A percentile compares a stretch with the other conserved stretches of the same genome.
Conservation (phyloP, 192 early-diverging fungal genomes). For the Chytriomyces sp. region DNA sequence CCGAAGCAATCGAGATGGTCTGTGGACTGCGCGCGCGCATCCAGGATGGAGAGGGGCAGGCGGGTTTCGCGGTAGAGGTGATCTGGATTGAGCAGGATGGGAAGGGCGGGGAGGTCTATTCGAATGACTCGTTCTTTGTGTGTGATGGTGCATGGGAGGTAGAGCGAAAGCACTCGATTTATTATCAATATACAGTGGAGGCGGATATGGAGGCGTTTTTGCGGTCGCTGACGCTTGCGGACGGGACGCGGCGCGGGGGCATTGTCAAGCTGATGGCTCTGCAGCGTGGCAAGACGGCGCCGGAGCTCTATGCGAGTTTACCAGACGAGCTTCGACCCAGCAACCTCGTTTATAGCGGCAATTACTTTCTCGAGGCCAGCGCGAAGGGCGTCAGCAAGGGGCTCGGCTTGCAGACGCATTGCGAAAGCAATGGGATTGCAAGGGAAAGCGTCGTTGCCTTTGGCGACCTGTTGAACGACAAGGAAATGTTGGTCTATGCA, state of each 20-base stretch:
- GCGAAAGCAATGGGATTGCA: neutral
- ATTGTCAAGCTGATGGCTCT: constrained; percentile 19
- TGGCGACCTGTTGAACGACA: constrained; percentile 25
- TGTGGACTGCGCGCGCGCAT: neutral
- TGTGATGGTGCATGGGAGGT: constrained; percentile 9
- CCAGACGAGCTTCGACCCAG: neutral
- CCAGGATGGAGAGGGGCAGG: neutral
- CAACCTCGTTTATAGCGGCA: neutral
- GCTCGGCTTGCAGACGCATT: neutral
- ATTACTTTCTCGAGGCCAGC: constrained; percentile 4
- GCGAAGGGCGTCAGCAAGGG: constrained; percentile 20
- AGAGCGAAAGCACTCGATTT: neutral
- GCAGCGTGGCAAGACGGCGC: neutral
- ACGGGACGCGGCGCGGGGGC: constrained; percentile 6
- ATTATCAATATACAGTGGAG: constrained; percentile 7
- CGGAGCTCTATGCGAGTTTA: constrained; percentile 7
- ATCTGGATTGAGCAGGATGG: constrained; percentile 4
- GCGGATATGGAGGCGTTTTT: neutral
- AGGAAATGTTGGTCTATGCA: constrained; percentile 24
- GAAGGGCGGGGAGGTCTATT: too few species aligned
- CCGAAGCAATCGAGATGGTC: neutral
- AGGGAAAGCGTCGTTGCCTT: constrained; percentile 19
- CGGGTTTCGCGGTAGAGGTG: constrained; percentile 20
- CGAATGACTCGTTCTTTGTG: constrained; percentile 2
- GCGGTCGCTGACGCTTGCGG: neutral